Evolutionary conservation across 306 rosid genomes (phyloP).

Genomic region (Rosa persica): DNA sequence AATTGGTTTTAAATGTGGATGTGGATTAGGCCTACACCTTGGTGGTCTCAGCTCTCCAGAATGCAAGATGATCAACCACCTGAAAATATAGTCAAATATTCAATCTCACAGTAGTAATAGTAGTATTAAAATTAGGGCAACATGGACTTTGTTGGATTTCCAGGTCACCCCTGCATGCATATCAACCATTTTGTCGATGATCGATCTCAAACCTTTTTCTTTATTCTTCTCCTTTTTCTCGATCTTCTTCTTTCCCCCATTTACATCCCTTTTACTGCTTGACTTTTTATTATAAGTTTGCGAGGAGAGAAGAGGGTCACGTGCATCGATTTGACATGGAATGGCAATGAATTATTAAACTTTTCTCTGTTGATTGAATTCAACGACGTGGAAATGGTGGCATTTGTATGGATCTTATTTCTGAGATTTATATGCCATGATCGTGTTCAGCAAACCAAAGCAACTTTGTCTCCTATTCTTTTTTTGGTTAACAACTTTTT

Average conservation of each 20-base stretch:
- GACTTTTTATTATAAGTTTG: conserved; percentile 30
- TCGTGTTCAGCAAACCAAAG: conserved; percentile 7
- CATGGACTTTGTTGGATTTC: conserved; percentile 10
- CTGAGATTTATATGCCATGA: not conserved
- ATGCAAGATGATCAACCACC: not conserved
- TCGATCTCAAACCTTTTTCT: not conserved
- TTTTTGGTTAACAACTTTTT: too few relatives aligned
- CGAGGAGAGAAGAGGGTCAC: conserved; percentile 37
- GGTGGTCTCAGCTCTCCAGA: conserved; percentile 3
- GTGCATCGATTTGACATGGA: conserved; percentile 75
- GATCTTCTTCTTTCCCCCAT: conserved; percentile 19
- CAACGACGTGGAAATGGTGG: not conserved
- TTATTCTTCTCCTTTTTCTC: conserved; percentile 6
- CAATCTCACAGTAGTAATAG: not conserved
- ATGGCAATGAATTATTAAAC: conserved; percentile 25
- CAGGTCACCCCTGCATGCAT: not conserved
- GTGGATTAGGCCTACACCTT: not conserved
- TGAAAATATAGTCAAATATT: not conserved
- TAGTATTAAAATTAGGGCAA: not conserved
- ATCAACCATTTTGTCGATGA: conserved; percentile 24
- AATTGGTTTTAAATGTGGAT: too few relatives aligned
- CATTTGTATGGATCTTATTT: not conserved
- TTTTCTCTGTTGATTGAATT: not conserved
- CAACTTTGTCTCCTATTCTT: not conserved
- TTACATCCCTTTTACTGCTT: conserved; percentile 20